phyloP scores from a whole-genome alignment of 495 filamentous ascomycete genomes.

The Tuber brumale region DNA sequence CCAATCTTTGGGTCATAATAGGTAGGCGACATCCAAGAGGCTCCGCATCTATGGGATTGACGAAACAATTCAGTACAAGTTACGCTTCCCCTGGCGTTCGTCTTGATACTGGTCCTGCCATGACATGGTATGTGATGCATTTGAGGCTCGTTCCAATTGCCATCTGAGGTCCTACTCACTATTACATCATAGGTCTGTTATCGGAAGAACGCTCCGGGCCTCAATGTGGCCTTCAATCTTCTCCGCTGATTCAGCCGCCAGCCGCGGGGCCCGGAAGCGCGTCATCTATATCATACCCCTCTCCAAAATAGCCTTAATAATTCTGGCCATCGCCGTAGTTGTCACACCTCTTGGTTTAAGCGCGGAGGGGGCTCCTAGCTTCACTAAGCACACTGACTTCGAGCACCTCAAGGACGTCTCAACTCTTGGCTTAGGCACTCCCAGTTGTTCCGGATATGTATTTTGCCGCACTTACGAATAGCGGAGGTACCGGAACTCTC shows the following conservation, averaged over 20 bases:
- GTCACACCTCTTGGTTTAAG: slow-evolving; percentile 43
- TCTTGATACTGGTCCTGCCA: neutral
- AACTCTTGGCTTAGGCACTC: slow-evolving; percentile 28
- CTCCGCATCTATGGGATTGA: too few species aligned
- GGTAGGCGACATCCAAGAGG: too few species aligned
- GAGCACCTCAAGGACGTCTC: slow-evolving; percentile 29
- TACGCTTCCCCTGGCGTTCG: neutral
- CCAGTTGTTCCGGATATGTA: slow-evolving; percentile 5
- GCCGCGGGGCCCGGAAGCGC: neutral
- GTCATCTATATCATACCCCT: neutral
- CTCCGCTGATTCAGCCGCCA: neutral
- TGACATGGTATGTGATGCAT: slow-evolving; percentile 6
- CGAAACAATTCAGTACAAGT: neutral
- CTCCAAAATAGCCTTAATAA: slow-evolving; percentile 10
- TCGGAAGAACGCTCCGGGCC: neutral
- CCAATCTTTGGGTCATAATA: too few species aligned
- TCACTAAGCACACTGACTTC: slow-evolving; percentile 15
- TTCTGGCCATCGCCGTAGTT: slow-evolving; percentile 33
- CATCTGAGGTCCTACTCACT: neutral
- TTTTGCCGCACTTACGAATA: slow-evolving; percentile 14
- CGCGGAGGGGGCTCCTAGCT: slow-evolving; percentile 19
- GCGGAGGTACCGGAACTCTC: too few species aligned
- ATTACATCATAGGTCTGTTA: neutral
- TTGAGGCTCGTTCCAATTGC: too few species aligned
- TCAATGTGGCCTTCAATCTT: too few species aligned